Percentiles rank a stretch among this genome's conserved stretches.
phyloP scores from a whole-genome alignment of 805 yeast species.

The Phaffomyces thermotolerans region DNA sequence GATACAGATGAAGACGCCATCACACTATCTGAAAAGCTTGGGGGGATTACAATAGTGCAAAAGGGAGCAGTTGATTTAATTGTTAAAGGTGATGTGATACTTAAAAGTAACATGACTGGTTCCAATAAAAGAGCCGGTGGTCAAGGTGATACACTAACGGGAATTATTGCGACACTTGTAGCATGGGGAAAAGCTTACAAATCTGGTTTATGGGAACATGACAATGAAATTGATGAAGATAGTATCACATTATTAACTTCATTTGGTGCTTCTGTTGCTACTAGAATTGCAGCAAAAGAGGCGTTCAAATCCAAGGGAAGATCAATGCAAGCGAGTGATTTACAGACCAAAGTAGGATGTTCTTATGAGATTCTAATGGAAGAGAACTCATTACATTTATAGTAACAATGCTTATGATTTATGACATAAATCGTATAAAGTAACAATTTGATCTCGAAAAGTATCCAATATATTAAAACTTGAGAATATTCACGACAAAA shows the following conservation, averaged over 20 bases:
- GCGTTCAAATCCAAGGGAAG: constrained; percentile 67
- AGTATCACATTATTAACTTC: constrained; percentile 46
- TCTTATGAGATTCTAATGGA: constrained; percentile 36
- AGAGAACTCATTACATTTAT: neutral
- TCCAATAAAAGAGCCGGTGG: constrained; percentile 86
- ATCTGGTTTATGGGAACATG: constrained; percentile 48
- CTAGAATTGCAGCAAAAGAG: constrained; percentile 52
- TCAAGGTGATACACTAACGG: constrained; percentile 91
- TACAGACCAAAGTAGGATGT: constrained; percentile 59
- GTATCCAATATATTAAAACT: no score
- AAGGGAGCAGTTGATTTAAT: constrained; percentile 70
- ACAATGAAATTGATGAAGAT: constrained; percentile 24
- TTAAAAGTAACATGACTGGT: constrained; percentile 48
- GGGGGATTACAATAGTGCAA: constrained; percentile 55
- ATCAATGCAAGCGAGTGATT: constrained; percentile 78
- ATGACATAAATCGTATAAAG: no score
- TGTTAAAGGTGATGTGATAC: constrained; percentile 37
- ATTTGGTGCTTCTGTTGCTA: constrained; percentile 63
- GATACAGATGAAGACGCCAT: constrained; percentile 23
- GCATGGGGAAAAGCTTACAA: constrained; percentile 74
- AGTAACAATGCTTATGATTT: no score
- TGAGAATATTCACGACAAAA: no score
- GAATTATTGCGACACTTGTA: constrained; percentile 72
- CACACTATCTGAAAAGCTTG: constrained; percentile 41
- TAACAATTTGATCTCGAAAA: no score